Evolutionary conservation across 768 basidiomycete genomes (phyloP), one percentile per base, ranked within the genome.

Genomic region (Amanita molliuscula): DNA sequence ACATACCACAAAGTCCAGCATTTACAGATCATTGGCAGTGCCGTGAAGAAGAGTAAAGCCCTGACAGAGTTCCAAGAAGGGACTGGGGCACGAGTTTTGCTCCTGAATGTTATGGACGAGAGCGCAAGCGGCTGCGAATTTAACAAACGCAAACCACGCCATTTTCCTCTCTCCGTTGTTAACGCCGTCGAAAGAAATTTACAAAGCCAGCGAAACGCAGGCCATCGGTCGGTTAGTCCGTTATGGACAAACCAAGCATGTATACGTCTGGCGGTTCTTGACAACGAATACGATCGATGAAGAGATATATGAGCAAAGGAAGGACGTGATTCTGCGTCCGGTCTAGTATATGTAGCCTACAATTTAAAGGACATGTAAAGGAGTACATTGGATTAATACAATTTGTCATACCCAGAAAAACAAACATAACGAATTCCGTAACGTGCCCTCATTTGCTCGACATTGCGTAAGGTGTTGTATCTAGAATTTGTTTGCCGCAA

Each of bases 121-220:
- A 92, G 88, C 54, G 88, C 90, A n/a, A 88, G 88, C 52, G 90
- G 90, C 38, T n/a, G 87, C 88, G 56, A 97, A 97, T 63, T 67
- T 97, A 61, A 96, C 93, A 3, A 81, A 79, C 31, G 94, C 94
- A 16, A 97, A 93, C 65, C 91, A 94, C 61, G 93, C 91, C 33
- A 84, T 96, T 62, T 97, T 97, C 74, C 72, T 97, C 49, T 93
- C 90, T 8, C 94, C 94, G 7, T 75, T 97, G 34, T 83, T 94
- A 33, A 82, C 91, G 0, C 76, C 78, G 8, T 78, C 82, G 16
- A 80, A 87, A 62, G 84, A 93, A 64, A 83, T 86, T 41, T 96
- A 95, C 61, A 79, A 82, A 37, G 88, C 89, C 45, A 81, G 81
- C 62, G 78, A 86, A 67, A 84, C 87, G 6, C 82, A 92, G 66